phyloP scores from a whole-genome alignment of 768 basidiomycete genomes.

The Russula lepida region DNA sequence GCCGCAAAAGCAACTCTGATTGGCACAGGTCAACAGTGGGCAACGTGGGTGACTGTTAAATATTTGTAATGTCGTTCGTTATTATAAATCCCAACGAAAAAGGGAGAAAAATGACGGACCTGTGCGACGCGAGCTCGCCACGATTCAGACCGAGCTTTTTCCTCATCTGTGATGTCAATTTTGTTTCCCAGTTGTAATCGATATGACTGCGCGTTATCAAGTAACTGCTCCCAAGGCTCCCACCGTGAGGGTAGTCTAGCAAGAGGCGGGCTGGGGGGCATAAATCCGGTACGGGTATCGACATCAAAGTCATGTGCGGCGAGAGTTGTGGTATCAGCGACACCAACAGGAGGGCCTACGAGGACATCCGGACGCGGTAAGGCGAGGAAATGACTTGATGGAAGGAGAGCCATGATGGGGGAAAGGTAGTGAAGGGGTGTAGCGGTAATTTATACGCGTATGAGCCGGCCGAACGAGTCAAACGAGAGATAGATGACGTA shows the following conservation, averaged over 20 bases:
- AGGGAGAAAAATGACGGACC: conserved; percentile 25
- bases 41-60: conserved; percentile 36
- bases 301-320: conserved; percentile 65
- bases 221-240: conserved; percentile 63
- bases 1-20: conserved; percentile 41
- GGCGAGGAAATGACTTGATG: conserved; percentile 29
- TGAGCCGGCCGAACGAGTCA: background rate
- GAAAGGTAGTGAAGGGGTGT: background rate
- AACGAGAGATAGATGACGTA: too few species aligned
- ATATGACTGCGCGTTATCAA: conserved; percentile 40
- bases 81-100: background rate
- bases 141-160: conserved; percentile 29
- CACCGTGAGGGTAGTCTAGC: conserved; percentile 51
- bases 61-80: background rate
- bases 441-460: background rate
- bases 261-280: conserved; percentile 72
- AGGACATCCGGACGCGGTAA: conserved; percentile 29
- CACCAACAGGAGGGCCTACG: conserved; percentile 24
- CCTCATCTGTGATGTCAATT: conserved; percentile 24
- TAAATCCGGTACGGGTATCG: conserved; percentile 83
- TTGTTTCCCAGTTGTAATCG: conserved; percentile 48
- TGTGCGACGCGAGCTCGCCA: conserved; percentile 38
- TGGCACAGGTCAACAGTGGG: conserved; percentile 29
- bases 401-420: conserved; percentile 13
- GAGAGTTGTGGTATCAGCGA: conserved; percentile 31